phyloP scores from a whole-genome alignment of 1,284 basidiomycete genomes.

The Neolentinus lepideus region DNA sequence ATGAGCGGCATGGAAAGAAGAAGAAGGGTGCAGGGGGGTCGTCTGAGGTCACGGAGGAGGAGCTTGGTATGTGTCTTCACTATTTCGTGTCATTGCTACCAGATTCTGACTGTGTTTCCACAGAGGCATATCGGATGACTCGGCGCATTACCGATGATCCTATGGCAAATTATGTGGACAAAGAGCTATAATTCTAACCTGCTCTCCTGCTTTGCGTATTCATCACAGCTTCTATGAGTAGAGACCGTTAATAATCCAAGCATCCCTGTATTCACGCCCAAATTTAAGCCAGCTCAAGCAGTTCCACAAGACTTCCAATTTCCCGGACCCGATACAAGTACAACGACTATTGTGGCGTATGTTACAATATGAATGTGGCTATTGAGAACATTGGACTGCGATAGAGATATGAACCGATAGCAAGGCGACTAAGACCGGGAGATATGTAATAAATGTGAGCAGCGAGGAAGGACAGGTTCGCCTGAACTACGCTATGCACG shows the following conservation, averaged over 20 bases:
- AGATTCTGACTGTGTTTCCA: slow-evolving; percentile 14
- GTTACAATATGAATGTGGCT: background rate
- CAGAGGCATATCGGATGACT: slow-evolving; percentile 82
- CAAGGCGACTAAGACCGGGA: background rate
- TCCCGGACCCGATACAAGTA: background rate
- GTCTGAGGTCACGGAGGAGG: slow-evolving; percentile 84
- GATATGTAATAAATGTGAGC: background rate
- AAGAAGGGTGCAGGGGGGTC: slow-evolving; percentile 42
- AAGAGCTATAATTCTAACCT: slow-evolving; percentile 22
- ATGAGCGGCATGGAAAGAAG: slow-evolving; percentile 52
- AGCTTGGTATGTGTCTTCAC: slow-evolving; percentile 63
- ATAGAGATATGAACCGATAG: slow-evolving; percentile 32
- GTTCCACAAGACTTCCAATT: background rate
- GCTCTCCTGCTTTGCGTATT: background rate
- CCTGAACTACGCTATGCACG: slow-evolving; percentile 30
- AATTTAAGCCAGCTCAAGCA: background rate
- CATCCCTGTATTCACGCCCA: background rate
- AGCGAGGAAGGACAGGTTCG: background rate
- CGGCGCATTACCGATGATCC: slow-evolving; percentile 73
- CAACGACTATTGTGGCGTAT: background rate
- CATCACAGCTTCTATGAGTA: background rate
- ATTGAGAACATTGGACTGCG: slow-evolving; percentile 8
- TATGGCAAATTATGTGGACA: slow-evolving; percentile 81
- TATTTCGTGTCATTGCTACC: background rate
- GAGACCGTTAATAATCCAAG: background rate